Base-by-base conservation (phyloP, 1,284 basidiomycete species). In the Lentinula novae-zelandiae region DNA sequence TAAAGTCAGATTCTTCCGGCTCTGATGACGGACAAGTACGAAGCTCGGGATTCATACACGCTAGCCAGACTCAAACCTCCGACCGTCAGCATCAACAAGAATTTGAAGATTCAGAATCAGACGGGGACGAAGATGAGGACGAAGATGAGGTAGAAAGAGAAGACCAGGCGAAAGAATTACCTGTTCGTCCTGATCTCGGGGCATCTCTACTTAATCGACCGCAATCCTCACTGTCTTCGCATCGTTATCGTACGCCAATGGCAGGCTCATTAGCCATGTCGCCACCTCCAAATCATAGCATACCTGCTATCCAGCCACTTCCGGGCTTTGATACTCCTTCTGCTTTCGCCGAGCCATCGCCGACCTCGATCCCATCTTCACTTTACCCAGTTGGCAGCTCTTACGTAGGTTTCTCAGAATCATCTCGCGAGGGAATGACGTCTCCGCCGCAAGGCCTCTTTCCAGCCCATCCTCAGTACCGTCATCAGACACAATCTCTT, bases 221-320 rank as follows among this genome's bases (percentile, higher is more conserved):
- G 2, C 81, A 81, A 44, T 92, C 90, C 15, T 88, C 90, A 10
- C 70, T 85, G 52, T 92, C 91, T 5, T 86, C 87, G 6, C 79
- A 85, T 53, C 81, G 85, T 54, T 92, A 92, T 68, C 88, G 85
- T 58, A 92, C 90, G n/a, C 91, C 90, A 4, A 77, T 86, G 68
- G 80, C 82, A 4, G 81, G 82, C 44, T 86, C 87, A 4, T 72
- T 83, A 31, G 75, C 82, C 38, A 75, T 84, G 67, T 81, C 84
- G 33, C 79, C 85, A 8, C 79, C 86, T 1, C 83, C 48, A 27
- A 56, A 67, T 48, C 72, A 70, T n/a, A 61, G 66, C 31, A 63
- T 81, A 22, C 80, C 79, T 17, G 65, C 73, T 53, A 70, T 78
- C 66, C 90, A 93, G 70, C 91, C 90, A n/a, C 78, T 84, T 58